Conservation (phyloP, 129 eudicot species). For the Erigeron canadensis region DNA sequence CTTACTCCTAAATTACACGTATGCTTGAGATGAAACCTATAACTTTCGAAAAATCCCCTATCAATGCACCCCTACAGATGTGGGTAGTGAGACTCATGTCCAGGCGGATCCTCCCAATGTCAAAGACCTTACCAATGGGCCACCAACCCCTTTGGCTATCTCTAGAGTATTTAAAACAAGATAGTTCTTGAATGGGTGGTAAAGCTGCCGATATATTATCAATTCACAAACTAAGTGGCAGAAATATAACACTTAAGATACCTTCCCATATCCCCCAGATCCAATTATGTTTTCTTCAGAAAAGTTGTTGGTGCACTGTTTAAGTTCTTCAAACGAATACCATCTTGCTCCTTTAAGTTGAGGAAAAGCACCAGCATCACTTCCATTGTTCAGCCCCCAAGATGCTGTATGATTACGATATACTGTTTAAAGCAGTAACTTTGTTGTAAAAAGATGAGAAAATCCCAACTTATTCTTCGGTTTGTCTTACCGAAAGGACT, state of each 20-base stretch:
- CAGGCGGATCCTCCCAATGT: no score
- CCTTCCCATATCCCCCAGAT: conserved; percentile 94
- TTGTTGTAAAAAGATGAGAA: neutral
- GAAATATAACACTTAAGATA: conserved; percentile 13
- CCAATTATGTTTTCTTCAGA: conserved; percentile 76
- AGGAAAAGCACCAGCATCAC: conserved; percentile 62
- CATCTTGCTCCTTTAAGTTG: conserved; percentile 78
- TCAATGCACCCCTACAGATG: no score
- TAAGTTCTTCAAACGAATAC: conserved; percentile 80
- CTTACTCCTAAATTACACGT: no score
- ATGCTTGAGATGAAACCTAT: no score
- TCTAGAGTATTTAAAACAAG: neutral
- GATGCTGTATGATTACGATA: conserved; percentile 55
- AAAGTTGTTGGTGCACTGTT: conserved; percentile 57
- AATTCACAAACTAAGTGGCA: neutral
- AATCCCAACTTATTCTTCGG: neutral
- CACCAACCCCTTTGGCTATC: neutral
- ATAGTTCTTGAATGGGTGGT: neutral
- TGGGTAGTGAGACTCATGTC: no score
- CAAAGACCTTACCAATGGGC: no score
- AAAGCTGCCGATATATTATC: neutral
- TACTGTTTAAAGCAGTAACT: neutral
- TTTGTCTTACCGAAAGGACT: conserved; percentile 66
- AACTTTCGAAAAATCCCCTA: no score
- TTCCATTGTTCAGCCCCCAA: conserved; percentile 57